Conservation (phyloP, 495 filamentous ascomycete species). For the Parathielavia appendiculata region DNA sequence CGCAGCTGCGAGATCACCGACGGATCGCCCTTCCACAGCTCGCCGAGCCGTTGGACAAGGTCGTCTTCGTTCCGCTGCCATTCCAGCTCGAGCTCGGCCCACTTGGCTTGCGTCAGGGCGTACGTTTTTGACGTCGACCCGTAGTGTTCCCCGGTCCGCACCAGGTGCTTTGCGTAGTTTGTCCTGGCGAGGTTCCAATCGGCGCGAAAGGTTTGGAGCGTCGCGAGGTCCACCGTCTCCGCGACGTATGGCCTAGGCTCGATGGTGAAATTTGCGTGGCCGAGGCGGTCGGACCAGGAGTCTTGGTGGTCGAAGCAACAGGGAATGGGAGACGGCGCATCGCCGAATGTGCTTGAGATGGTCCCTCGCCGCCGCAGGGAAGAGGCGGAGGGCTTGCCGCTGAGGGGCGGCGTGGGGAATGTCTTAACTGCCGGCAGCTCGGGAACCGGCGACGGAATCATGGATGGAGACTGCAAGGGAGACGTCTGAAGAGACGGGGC, state of each 20-base stretch:
- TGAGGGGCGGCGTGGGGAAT: slow-evolving; percentile 71
- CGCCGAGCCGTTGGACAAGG: slow-evolving; percentile 46
- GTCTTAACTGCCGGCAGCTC: slow-evolving; percentile 29
- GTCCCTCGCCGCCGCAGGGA: slow-evolving; percentile 59
- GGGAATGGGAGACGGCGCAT: slow-evolving; percentile 46
- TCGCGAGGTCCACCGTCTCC: slow-evolving; percentile 48
- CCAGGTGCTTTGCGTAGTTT: slow-evolving; percentile 79
- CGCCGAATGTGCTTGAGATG: slow-evolving; percentile 31
- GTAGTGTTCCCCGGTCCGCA: slow-evolving; percentile 81
- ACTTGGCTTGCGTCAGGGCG: slow-evolving; percentile 75
- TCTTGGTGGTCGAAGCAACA: slow-evolving; percentile 62
- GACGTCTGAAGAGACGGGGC: slow-evolving; percentile 54
- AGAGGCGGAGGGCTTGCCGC: slow-evolving; percentile 69
- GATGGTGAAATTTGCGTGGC: slow-evolving; percentile 90
- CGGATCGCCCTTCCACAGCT: slow-evolving; percentile 30
- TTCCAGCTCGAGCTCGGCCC: slow-evolving; percentile 64
- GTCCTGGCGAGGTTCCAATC: slow-evolving; percentile 77
- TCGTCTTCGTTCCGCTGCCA: slow-evolving; percentile 66
- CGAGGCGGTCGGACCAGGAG: slow-evolving; percentile 74
- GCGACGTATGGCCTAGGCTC: slow-evolving; percentile 74
- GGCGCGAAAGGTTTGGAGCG: slow-evolving; percentile 61
- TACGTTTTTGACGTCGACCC: slow-evolving; percentile 79
- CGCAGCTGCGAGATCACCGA: slow-evolving; percentile 26
- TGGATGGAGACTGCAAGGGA: slow-evolving; percentile 76
- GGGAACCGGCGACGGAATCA: slow-evolving; percentile 29